Evolutionary conservation across 2,329 filamentous ascomycete species (phyloP).

Genomic region (Calonectria hawksworthii): DNA sequence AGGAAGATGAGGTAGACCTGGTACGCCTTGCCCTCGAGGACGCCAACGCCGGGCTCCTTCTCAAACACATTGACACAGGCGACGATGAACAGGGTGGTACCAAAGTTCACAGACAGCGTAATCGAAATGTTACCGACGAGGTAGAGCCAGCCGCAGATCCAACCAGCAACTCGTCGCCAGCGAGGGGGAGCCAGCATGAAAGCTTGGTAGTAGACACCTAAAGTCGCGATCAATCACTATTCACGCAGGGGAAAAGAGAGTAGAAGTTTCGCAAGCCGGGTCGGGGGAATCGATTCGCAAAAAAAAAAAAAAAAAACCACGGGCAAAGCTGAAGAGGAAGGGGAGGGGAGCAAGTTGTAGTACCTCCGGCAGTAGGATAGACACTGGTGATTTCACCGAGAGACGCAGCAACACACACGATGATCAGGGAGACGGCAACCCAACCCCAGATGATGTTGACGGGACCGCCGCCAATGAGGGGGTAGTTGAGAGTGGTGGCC

Average conservation of each 20-base stretch:
- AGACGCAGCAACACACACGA: slow-evolving; percentile 78
- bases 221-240: slow-evolving; percentile 34
- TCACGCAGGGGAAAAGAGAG: slow-evolving; percentile 18
- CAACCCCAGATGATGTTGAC: slow-evolving; percentile 82
- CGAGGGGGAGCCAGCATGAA: slow-evolving; percentile 77
- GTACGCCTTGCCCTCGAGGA: slow-evolving; percentile 68
- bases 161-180: slow-evolving; percentile 75
- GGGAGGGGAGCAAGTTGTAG: slow-evolving; percentile 22
- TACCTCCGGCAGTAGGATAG: slow-evolving; percentile 81
- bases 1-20: slow-evolving; percentile 81
- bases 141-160: slow-evolving; percentile 83
- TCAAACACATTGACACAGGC: slow-evolving; percentile 70
- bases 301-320: too few relatives aligned
- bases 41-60: slow-evolving; percentile 55
- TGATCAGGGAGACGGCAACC: slow-evolving; percentile 77
- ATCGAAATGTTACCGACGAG: slow-evolving; percentile 87
- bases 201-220: slow-evolving; percentile 80
- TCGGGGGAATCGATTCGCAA: not conserved
- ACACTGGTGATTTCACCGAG: slow-evolving; percentile 82
- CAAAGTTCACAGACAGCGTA: slow-evolving; percentile 86
- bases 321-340: not conserved
- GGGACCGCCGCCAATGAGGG: slow-evolving; percentile 75
- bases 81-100: slow-evolving; percentile 76
- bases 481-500: slow-evolving; percentile 78
- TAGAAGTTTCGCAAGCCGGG: not conserved